Evolutionary conservation across 192 early-diverging fungal genomes (phyloP).

Genomic region (Nowakowskiella sp.): DNA sequence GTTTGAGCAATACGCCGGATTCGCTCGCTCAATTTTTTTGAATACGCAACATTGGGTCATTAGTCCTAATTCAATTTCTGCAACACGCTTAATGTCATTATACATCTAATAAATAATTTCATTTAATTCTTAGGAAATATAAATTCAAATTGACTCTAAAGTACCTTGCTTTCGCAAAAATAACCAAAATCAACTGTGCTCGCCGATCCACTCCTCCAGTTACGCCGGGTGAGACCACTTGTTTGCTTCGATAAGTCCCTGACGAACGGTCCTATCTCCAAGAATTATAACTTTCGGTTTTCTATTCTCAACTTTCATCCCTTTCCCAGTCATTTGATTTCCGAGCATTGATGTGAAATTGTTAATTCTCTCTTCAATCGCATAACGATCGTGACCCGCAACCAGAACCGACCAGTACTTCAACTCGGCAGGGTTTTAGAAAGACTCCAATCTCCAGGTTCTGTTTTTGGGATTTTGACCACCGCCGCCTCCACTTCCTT

Average conservation of each 20-base stretch:
- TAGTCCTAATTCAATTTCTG: constrained; percentile 70
- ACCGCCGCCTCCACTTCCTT: neutral
- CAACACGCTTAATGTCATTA: constrained; percentile 69
- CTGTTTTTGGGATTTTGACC: neutral
- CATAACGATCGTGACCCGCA: neutral
- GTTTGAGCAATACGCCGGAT: too few species aligned
- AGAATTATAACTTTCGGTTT: constrained; percentile 16
- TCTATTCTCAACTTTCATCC: constrained; percentile 20
- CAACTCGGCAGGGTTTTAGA: constrained; percentile 1
- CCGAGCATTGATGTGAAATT: neutral
- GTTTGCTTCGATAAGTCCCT: too few species aligned
- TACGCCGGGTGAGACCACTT: too few species aligned
- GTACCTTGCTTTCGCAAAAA: too few species aligned
- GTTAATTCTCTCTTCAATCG: neutral
- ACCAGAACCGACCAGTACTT: neutral
- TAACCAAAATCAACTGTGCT: constrained; percentile 31
- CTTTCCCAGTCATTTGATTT: neutral
- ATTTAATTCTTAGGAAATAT: too few species aligned
- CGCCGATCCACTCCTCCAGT: too few species aligned
- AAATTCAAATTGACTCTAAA: too few species aligned
- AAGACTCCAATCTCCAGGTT: neutral
- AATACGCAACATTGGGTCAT: constrained; percentile 78
- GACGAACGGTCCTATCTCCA: neutral
- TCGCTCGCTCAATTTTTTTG: too few species aligned
- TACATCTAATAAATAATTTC: too few species aligned